phyloP scores from a whole-genome alignment of 495 filamentous ascomycete genomes.

The Ascobolus immersus region DNA sequence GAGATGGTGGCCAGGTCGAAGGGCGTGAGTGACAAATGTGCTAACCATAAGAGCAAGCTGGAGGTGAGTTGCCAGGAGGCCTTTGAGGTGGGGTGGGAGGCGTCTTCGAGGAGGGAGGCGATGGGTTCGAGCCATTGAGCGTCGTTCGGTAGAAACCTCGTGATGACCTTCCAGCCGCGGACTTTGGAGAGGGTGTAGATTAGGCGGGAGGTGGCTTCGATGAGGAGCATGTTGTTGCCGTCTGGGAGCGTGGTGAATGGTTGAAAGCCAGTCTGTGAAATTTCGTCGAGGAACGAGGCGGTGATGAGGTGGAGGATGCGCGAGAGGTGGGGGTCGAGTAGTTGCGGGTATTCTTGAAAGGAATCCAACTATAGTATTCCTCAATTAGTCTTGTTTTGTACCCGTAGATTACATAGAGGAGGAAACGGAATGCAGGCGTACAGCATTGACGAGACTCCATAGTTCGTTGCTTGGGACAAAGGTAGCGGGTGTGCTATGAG shows the following conservation, averaged over 20 bases:
- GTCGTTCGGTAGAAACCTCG: conserved; percentile 70
- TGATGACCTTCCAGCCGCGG: conserved; percentile 73
- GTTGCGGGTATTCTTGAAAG: conserved; percentile 87
- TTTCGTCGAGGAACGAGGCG: conserved; percentile 43
- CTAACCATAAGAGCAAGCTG: conserved; percentile 72
- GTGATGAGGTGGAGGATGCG: conserved; percentile 46
- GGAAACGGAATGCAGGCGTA: too few species aligned
- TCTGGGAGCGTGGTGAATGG: conserved; percentile 4
- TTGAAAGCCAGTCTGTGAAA: conserved; percentile 16
- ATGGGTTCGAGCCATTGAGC: conserved; percentile 57
- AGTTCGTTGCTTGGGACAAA: conserved; percentile 1
- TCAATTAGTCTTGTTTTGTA: too few species aligned
- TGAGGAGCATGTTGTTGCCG: conserved; percentile 18
- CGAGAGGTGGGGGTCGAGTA: conserved; percentile 71
- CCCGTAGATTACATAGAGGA: too few species aligned
- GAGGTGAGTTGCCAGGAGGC: conserved; percentile 63
- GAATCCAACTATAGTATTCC: conserved; percentile 44
- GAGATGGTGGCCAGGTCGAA: conserved; percentile 79
- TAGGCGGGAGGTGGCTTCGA: conserved; percentile 45
- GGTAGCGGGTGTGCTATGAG: too few species aligned
- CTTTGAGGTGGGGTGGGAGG: conserved; percentile 10
- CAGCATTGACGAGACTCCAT: too few species aligned
- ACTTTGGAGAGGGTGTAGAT: conserved; percentile 88
- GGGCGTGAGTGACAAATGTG: conserved; percentile 72
- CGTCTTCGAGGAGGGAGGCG: conserved; percentile 35